Conservation (phyloP, 768 basidiomycete genomes). For the Leccinum incarnatum region DNA sequence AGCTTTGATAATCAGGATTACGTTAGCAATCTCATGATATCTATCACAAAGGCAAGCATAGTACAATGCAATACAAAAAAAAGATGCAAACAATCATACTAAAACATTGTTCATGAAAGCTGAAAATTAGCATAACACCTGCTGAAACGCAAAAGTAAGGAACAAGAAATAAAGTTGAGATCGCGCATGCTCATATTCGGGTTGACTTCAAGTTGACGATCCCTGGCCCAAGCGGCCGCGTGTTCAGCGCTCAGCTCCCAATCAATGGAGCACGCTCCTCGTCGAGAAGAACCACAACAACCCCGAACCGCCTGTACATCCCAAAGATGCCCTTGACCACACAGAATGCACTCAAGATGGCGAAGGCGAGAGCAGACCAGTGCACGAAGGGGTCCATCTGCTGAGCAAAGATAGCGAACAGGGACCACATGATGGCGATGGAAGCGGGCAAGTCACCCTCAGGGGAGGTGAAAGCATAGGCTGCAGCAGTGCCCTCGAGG, state of each 20-base stretch:
- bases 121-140: background rate
- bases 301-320: conserved; percentile 43
- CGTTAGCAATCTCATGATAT: background rate
- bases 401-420: conserved; percentile 88
- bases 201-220: background rate
- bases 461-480: conserved; percentile 87
- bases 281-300: conserved; percentile 64
- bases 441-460: conserved; percentile 94
- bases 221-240: background rate
- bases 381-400: conserved; percentile 74
- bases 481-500: conserved; percentile 88
- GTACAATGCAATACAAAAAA: conserved; percentile 5
- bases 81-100: conserved; percentile 1
- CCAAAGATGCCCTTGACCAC: conserved; percentile 75
- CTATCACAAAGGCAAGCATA: background rate
- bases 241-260: conserved; percentile 33
- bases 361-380: conserved; percentile 84
- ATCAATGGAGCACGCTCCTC: conserved; percentile 89
- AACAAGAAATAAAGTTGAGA: background rate
- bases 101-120: background rate
- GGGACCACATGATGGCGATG: conserved; percentile 88
- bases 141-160: background rate
- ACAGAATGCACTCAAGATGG: conserved; percentile 81
- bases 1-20: conserved; percentile 5
- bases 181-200: background rate